phyloP scores from a whole-genome alignment of 2,329 filamentous ascomycete species.

The Emergomyces africanus region DNA sequence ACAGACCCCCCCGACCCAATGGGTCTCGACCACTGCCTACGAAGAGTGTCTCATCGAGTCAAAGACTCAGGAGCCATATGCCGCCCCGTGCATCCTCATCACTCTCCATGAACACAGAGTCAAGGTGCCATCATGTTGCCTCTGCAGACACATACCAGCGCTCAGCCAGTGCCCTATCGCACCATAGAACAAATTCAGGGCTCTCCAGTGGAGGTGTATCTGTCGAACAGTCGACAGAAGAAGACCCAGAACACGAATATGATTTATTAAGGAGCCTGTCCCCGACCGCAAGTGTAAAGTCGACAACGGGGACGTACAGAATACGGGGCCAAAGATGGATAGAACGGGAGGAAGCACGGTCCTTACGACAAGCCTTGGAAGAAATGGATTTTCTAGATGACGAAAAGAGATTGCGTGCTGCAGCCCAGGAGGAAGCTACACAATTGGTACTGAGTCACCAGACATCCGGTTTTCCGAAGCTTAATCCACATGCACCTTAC shows the following conservation, averaged over 20 bases:
- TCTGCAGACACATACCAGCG: slow-evolving; percentile 20
- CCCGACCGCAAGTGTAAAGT: slow-evolving; percentile 22
- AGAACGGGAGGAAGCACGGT: slow-evolving; percentile 46
- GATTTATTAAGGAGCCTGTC: slow-evolving; percentile 25
- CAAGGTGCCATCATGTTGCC: slow-evolving; percentile 10
- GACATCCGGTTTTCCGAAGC: slow-evolving; percentile 38
- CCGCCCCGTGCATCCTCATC: slow-evolving; percentile 32
- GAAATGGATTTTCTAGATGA: slow-evolving; percentile 47
- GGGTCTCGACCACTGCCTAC: slow-evolving; percentile 48
- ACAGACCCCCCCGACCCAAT: slow-evolving; percentile 43
- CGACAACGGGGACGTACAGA: slow-evolving; percentile 32
- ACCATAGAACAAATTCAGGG: slow-evolving; percentile 23
- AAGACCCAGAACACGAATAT: slow-evolving; percentile 19
- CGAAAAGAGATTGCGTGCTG: slow-evolving; percentile 37
- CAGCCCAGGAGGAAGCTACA: slow-evolving; percentile 50
- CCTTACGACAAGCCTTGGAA: slow-evolving; percentile 44
- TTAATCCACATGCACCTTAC: slow-evolving; percentile 37
- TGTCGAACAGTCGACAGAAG: slow-evolving; percentile 26
- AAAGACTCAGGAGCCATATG: slow-evolving; percentile 17
- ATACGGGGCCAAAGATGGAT: slow-evolving; percentile 43
- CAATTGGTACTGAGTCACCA: slow-evolving; percentile 53
- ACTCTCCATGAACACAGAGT: slow-evolving; percentile 24
- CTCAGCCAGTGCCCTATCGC: slow-evolving; percentile 29
- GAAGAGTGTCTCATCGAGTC: slow-evolving; percentile 25
- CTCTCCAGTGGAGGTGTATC: slow-evolving; percentile 13